phyloP scores from a whole-genome alignment of 805 yeast species.

The Teunomyces kruisii region DNA sequence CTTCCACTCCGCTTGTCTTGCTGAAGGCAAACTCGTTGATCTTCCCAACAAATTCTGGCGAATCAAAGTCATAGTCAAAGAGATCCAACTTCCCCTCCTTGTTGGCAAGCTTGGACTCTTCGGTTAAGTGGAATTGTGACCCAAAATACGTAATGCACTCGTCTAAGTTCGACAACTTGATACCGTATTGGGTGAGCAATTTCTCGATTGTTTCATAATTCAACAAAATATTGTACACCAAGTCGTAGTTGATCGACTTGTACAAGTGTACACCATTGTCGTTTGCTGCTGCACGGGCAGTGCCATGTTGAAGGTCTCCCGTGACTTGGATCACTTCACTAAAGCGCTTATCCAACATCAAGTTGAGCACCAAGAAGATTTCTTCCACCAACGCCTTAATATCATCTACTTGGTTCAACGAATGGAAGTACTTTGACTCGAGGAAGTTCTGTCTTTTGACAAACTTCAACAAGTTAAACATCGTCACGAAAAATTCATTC shows the following conservation, averaged over 20 bases:
- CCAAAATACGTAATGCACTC: constrained; percentile 18
- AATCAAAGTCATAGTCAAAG: constrained; percentile 26
- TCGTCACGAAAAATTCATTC: constrained; percentile 32
- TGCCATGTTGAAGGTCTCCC: constrained; percentile 8
- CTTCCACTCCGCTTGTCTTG: not conserved
- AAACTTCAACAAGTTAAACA: constrained; percentile 32
- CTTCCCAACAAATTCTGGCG: constrained; percentile 16
- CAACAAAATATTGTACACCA: constrained; percentile 28
- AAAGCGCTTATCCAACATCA: constrained; percentile 17
- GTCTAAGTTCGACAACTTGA: constrained; percentile 12
- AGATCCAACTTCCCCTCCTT: constrained; percentile 17
- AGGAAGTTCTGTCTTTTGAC: constrained; percentile 19
- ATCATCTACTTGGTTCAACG: constrained; percentile 8
- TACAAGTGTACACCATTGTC: constrained; percentile 22
- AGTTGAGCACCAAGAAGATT: constrained; percentile 18
- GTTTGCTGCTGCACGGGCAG: not conserved
- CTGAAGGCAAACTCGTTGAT: constrained; percentile 5
- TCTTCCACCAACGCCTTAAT: constrained; percentile 25
- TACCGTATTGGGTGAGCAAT: constrained; percentile 15
- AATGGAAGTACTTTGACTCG: constrained; percentile 15
- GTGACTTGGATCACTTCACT: constrained; percentile 15
- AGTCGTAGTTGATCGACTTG: constrained; percentile 28
- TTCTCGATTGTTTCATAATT: constrained; percentile 21
- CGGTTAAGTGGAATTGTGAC: constrained; percentile 16
- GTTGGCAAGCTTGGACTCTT: constrained; percentile 11